Base-by-base conservation (phyloP, 2,329 filamentous ascomycete genomes). In the Phoma herbarum region DNA sequence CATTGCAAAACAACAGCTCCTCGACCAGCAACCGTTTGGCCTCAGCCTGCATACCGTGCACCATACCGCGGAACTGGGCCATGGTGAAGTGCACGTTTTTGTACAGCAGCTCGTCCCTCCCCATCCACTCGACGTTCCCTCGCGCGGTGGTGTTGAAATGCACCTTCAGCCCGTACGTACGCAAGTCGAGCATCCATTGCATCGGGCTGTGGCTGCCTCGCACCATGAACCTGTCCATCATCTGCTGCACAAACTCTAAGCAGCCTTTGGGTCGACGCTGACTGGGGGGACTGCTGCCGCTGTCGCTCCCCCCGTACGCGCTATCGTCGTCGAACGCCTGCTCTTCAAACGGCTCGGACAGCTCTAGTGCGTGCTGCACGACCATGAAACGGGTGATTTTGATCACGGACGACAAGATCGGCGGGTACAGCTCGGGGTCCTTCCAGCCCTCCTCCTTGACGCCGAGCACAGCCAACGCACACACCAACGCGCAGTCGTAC, bases 171-270 rank as follows among this genome's bases (percentile, higher is more conserved):
- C 61, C 39, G 37, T 63, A 65, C 42, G 48, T 61, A 35, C 50
- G 54, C 33, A 64, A 57, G 50, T 63, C 58, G 23, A 66, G 49
- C 37, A 65, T 63, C 65, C 39, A 68, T 43, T 66, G 26, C 39
- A 68, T 60, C 16, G 47, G 57, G 20, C 52, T 50, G 25, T 60
- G 28, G 48, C 55, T 66, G 10, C 61, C 56, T 8, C 52, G 31
- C n/a, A 66, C 61, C 12, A 67, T 67, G 22, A 67, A 65, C 33
- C 28, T 1, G 39, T 62, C 52, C 29, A 44, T 44, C 25, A 44
- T 63, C 42, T 59, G n/a, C 44, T 63, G 43, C 7, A 66, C 57
- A 60, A n/a, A n/a, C n/a, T n/a, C n/a, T n/a, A n/a, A n/a, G n/a
- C n/a, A n/a, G n/a, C n/a, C n/a, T n/a, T n/a, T n/a, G n/a, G n/a